These are phyloP conservation scores for Galerina sulciceps DNA, from an alignment of 768 basidiomycete genomes.

Conservation along the genomic window DNA sequence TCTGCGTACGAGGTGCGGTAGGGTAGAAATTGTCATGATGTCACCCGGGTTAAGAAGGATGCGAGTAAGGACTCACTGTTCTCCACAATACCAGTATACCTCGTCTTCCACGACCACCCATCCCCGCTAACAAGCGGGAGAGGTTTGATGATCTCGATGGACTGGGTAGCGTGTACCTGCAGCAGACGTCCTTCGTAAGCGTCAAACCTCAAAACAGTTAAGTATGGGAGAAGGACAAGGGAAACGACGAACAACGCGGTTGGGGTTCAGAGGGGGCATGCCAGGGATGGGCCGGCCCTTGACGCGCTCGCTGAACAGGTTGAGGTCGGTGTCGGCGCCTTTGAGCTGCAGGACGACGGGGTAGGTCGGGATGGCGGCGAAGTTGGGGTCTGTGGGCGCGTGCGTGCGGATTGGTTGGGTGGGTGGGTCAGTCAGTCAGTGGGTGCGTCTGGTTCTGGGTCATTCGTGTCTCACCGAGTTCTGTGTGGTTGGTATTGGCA, in stretches of 20 bases:
- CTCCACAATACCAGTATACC: conserved; percentile 74
- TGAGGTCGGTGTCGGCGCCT: conserved; percentile 69
- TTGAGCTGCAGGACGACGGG: conserved; percentile 81
- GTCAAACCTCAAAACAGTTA: background rate
- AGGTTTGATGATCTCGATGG: conserved; percentile 79
- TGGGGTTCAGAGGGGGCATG: conserved; percentile 72
- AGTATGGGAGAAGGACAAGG: background rate
- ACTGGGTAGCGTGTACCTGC: conserved; percentile 80
- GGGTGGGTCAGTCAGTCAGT: background rate
- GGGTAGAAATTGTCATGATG: background rate
- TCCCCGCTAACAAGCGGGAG: conserved; percentile 75
- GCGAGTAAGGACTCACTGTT: conserved; percentile 61
- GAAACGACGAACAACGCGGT: conserved; percentile 67
- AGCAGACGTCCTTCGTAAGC: too few relatives aligned
- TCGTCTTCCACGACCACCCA: conserved; percentile 76
- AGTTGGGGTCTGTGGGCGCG: conserved; percentile 40
- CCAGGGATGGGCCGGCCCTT: conserved; percentile 56
- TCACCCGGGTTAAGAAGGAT: background rate
- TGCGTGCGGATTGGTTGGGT: background rate
- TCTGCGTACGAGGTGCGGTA: too few relatives aligned
- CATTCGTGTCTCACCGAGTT: conserved; percentile 58
- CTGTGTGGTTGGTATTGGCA: conserved; percentile 29
- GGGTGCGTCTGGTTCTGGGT: too few relatives aligned
- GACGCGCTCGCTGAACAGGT: conserved; percentile 63
- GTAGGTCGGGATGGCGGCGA: conserved; percentile 82